These are phyloP conservation scores for Pleurotus platypus DNA, from an alignment of 768 basidiomycete genomes.

Conservation along the genomic window DNA sequence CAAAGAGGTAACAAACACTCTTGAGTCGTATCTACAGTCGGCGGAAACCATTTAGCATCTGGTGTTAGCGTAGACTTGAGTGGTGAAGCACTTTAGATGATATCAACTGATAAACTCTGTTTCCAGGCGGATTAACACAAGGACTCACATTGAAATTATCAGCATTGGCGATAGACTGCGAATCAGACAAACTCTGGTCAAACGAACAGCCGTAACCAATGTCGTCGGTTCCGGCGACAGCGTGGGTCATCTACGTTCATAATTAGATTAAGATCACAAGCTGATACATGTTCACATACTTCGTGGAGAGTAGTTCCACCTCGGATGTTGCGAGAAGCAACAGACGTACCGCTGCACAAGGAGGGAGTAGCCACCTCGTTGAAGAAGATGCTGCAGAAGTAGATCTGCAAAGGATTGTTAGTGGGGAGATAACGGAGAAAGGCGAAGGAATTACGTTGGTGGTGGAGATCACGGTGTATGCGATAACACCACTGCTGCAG, in stretches of 20 bases:
- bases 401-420: constrained; percentile 27
- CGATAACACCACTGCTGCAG: constrained; percentile 37
- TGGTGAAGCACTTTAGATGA: constrained; percentile 35
- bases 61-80: constrained; percentile 40
- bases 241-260: constrained; percentile 34
- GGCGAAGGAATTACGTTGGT: constrained; percentile 29
- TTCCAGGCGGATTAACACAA: neutral
- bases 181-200: constrained; percentile 34
- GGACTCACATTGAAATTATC: constrained; percentile 44
- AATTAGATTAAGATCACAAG: neutral
- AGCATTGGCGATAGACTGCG: constrained; percentile 33
- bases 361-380: constrained; percentile 32
- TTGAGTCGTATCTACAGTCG: no score
- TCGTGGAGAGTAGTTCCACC: constrained; percentile 47
- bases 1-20: no score
- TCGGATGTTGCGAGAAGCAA: constrained; percentile 40
- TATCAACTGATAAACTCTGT: neutral
- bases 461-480: constrained; percentile 42
- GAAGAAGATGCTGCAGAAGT: constrained; percentile 47
- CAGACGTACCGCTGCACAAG: constrained; percentile 41
- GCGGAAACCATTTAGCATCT: constrained; percentile 23
- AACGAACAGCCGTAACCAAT: constrained; percentile 36
- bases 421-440: no score
- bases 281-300: constrained; percentile 14
- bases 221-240: constrained; percentile 35